Conservation (phyloP, 257 asterid genomes). For the Eucommia ulmoides region DNA sequence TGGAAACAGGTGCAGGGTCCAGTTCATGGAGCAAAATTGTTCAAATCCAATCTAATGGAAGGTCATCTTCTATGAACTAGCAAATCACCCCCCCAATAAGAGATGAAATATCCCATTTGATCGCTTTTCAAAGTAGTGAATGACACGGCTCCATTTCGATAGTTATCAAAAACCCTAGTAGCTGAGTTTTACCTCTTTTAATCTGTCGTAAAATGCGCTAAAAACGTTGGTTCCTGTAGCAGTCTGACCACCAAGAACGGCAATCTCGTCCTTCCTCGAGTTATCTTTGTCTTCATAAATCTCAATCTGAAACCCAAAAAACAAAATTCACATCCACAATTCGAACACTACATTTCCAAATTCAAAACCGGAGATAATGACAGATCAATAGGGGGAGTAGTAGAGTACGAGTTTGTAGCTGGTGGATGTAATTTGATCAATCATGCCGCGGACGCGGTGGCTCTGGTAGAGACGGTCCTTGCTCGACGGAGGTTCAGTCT, state of each 20-base stretch:
- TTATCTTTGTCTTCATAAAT: slow-evolving; percentile 75
- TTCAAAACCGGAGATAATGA: too few species aligned
- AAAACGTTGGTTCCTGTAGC: slow-evolving; percentile 70
- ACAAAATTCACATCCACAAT: too few species aligned
- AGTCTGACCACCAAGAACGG: slow-evolving; percentile 92
- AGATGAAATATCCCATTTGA: too few species aligned
- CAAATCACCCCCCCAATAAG: too few species aligned
- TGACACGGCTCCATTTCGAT: too few species aligned
- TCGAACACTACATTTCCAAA: too few species aligned
- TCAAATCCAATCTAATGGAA: too few species aligned
- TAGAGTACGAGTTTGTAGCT: slow-evolving; percentile 47
- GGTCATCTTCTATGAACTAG: too few species aligned
- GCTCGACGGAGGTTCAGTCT: slow-evolving; percentile 58
- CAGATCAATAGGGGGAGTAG: not conserved
- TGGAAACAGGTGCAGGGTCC: too few species aligned
- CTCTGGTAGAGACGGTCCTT: slow-evolving; percentile 83
- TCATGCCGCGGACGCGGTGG: slow-evolving; percentile 88
- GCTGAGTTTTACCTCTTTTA: slow-evolving; percentile 71
- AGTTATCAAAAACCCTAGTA: too few species aligned
- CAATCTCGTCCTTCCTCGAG: slow-evolving; percentile 93
- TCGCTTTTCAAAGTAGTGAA: too few species aligned
- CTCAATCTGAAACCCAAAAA: slow-evolving; percentile 34
- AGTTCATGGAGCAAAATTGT: too few species aligned
- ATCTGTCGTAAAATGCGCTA: slow-evolving; percentile 87
- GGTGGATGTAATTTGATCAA: slow-evolving; percentile 61